These are phyloP conservation scores for Voacanga thouarsii DNA, from an alignment of 257 asterid species.

Conservation along the genomic window DNA sequence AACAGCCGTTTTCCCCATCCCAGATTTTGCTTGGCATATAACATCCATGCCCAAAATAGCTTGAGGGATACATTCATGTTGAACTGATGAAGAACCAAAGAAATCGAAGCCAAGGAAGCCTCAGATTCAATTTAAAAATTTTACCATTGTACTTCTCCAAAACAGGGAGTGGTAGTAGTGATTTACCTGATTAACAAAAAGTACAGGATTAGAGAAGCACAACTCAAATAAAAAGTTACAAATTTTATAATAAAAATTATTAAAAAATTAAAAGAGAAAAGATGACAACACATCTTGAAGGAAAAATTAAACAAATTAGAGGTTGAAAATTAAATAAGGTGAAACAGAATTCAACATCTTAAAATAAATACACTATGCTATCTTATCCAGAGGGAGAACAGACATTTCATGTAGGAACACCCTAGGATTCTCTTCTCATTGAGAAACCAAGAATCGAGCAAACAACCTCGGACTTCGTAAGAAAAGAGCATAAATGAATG, in stretches of 20 bases:
- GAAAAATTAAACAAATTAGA: not conserved
- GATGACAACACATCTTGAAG: not conserved
- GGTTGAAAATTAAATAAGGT: not conserved
- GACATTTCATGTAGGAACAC: not conserved
- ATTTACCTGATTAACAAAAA: slow-evolving; percentile 61
- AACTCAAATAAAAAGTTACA: not conserved
- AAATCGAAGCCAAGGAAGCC: slow-evolving; percentile 73
- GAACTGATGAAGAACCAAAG: slow-evolving; percentile 90
- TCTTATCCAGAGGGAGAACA: not conserved
- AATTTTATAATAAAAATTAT: too few relatives aligned
- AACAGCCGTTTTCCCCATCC: slow-evolving; percentile 96
- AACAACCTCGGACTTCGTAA: not conserved
- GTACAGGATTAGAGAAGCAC: not conserved
- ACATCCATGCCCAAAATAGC: slow-evolving; percentile 96
- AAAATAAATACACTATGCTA: not conserved
- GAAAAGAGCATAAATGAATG: not conserved
- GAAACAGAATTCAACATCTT: not conserved
- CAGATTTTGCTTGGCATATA: slow-evolving; percentile 96
- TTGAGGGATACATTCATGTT: slow-evolving; percentile 98
- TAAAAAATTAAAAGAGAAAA: too few relatives aligned
- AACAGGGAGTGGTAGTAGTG: slow-evolving; percentile 56
- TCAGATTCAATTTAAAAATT: slow-evolving; percentile 69
- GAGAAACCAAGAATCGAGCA: not conserved
- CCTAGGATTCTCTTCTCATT: not conserved
- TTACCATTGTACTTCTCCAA: slow-evolving; percentile 78